Percentiles rank a stretch among this genome's conserved stretches.
phyloP scores from a whole-genome alignment of 257 asterid species.

The Plectranthus barbatus region DNA sequence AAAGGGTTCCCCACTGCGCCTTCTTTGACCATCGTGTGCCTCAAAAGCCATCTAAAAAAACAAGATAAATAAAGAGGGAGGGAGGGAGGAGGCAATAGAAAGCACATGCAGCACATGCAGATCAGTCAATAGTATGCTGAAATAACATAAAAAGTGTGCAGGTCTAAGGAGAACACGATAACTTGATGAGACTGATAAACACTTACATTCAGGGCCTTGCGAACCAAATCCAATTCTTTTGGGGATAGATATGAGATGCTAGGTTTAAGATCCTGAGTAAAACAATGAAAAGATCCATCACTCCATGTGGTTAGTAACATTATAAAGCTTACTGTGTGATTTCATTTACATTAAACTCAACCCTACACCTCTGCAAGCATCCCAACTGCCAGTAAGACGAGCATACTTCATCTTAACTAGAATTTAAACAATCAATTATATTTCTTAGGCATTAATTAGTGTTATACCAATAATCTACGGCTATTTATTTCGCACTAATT shows the following conservation, averaged over 20 bases:
- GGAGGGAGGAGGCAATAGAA: not conserved
- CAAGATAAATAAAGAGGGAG: not conserved
- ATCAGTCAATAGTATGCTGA: not conserved
- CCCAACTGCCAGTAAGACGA: not conserved
- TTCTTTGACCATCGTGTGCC: slow-evolving; percentile 92
- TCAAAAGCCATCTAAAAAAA: slow-evolving; percentile 58
- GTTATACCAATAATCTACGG: not conserved
- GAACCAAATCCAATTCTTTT: slow-evolving; percentile 67
- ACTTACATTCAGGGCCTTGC: slow-evolving; percentile 66
- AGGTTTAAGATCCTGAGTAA: slow-evolving; percentile 66
- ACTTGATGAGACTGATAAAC: not conserved
- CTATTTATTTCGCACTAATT: not conserved
- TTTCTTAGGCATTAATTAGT: not conserved
- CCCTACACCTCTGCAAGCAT: not conserved
- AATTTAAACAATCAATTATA: not conserved
- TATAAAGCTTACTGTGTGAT: not conserved
- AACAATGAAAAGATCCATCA: not conserved
- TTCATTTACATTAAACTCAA: not conserved
- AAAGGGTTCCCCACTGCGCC: slow-evolving; percentile 96
- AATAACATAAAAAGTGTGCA: not conserved
- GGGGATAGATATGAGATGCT: slow-evolving; percentile 67
- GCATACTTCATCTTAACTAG: slow-evolving; percentile 1
- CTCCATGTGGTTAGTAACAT: not conserved
- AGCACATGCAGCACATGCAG: not conserved
- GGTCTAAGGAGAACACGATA: not conserved